These are phyloP conservation scores for Pyrenochaeta sp. DNA, from an alignment of 2,329 filamentous ascomycete genomes.

Conservation along the genomic window DNA sequence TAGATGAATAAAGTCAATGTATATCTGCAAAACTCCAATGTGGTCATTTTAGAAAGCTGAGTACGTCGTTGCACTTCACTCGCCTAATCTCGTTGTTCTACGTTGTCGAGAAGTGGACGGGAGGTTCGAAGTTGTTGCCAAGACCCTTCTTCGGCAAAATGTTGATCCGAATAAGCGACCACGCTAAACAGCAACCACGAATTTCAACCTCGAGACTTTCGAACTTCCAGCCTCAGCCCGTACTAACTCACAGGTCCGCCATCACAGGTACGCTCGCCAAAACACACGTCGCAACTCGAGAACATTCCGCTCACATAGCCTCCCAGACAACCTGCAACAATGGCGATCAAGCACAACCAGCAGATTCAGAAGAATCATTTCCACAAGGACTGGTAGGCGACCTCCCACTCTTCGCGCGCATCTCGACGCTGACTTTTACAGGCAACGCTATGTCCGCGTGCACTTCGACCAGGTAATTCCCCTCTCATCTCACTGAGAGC, in stretches of 20 bases:
- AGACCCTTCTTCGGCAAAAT: slow-evolving; percentile 24
- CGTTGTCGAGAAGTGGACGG: too few relatives aligned
- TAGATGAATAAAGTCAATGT: slow-evolving; percentile 15
- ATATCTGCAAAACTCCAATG: slow-evolving; percentile 7
- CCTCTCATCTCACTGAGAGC: slow-evolving; percentile 59
- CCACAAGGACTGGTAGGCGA: slow-evolving; percentile 67
- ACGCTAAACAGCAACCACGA: slow-evolving; percentile 27
- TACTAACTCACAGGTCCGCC: slow-evolving; percentile 47
- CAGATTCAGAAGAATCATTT: slow-evolving; percentile 89
- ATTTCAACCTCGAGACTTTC: slow-evolving; percentile 17
- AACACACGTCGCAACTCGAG: slow-evolving; percentile 5
- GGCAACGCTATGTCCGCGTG: slow-evolving; percentile 97
- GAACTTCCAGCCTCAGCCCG: slow-evolving; percentile 26
- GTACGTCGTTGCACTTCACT: too few relatives aligned
- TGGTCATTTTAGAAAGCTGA: neutral
- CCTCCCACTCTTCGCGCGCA: slow-evolving; percentile 8
- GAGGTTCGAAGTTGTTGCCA: slow-evolving; percentile 5
- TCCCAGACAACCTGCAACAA: slow-evolving; percentile 39
- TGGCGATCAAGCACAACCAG: slow-evolving; percentile 99
- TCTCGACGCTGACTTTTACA: slow-evolving; percentile 33
- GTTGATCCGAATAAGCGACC: slow-evolving; percentile 21
- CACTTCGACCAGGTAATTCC: slow-evolving; percentile 98
- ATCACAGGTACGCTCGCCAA: slow-evolving; percentile 35
- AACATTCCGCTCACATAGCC: slow-evolving; percentile 17
- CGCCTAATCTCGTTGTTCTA: too few relatives aligned